Evolutionary conservation across 2,329 filamentous ascomycete species (phyloP), one percentile per base, ranked within the genome.

Genomic region (Trichoderma afroharzianum): DNA sequence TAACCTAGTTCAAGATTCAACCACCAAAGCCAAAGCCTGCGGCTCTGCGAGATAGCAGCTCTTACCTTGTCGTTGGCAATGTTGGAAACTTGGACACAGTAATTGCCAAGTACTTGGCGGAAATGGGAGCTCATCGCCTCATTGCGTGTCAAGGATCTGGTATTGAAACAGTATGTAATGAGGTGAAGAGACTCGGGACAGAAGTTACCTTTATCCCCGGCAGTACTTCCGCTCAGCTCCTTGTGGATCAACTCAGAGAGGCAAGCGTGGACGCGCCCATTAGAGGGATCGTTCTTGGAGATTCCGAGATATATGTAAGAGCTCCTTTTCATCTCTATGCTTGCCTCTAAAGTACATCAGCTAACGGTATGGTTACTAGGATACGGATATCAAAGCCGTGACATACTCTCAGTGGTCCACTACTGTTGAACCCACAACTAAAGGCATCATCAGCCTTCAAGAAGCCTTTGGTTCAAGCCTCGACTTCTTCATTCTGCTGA

Each of bases 401-500:
- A 36, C 67, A 21, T 61, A 62, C 21, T 50, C 55, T 28, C 67
- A 62, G n/a, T 69, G 67, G 67, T 69, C 67, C 3, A 15, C 57
- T 9, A 43, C 57, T 15, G 24, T 69, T 50, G 67, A 47, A 8
- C 36, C 39, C 14, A 36, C 53, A 15, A 61, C 63, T n/a, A 59
- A 55, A 36, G 59, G 59, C 50, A 70, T 55, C 12, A 36, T 55
- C 33, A 63, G 28, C 50, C 53, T 72, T n/a, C 50, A 64, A 32
- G 47, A 71, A 6, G 21, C 58, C n/a, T 57, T 70, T 26, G 61
- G 68, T n/a, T 21, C 58, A 2, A n/a, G 32, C 36, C 61, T 72
- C 21, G 71, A 72, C 30, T 72, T 72, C 61, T 72, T 70, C 67
- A 61, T 72, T 26, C 18, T 70, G 3, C 28, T 72, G 14, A 57